A percentile compares a stretch with the other conserved stretches of the same genome.
phyloP scores from a whole-genome alignment of 306 rosid species.

The Prunus kanzakura region DNA sequence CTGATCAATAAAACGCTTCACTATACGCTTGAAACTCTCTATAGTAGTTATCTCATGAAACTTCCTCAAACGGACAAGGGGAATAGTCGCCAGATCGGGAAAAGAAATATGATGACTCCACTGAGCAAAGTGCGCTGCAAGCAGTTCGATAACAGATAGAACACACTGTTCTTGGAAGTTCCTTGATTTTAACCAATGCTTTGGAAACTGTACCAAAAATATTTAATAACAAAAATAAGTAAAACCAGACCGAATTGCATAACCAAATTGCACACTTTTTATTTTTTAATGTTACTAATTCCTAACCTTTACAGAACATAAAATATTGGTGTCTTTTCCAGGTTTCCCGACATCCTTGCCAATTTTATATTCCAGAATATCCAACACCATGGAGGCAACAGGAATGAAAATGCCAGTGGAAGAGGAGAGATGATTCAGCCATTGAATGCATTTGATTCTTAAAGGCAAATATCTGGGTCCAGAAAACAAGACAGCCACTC shows the following conservation, averaged over 20 bases:
- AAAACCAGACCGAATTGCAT: background rate
- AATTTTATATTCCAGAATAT: constrained; percentile 65
- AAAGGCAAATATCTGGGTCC: constrained; percentile 96
- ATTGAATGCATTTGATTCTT: constrained; percentile 76
- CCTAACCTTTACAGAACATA: constrained; percentile 63
- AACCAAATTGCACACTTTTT: background rate
- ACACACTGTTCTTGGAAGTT: constrained; percentile 70
- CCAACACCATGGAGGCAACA: constrained; percentile 69
- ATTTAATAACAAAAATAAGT: constrained; percentile 20
- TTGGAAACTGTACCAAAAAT: constrained; percentile 68
- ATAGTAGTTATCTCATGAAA: constrained; percentile 51
- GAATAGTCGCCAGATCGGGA: constrained; percentile 81
- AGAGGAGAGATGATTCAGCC: constrained; percentile 77
- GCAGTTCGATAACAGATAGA: constrained; percentile 73
- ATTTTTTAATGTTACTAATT: constrained; percentile 2
- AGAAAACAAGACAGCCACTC: constrained; percentile 69
- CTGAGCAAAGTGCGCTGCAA: constrained; percentile 73
- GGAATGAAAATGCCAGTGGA: constrained; percentile 86
- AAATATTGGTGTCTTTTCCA: constrained; percentile 46
- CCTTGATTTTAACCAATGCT: constrained; percentile 79
- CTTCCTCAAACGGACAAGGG: constrained; percentile 71
- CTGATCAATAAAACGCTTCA: constrained; percentile 86
- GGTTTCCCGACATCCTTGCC: constrained; percentile 59
- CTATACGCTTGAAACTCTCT: constrained; percentile 67
- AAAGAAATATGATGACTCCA: constrained; percentile 88